Conservation (phyloP, 768 basidiomycete genomes). For the Kondoa subrosea region DNA sequence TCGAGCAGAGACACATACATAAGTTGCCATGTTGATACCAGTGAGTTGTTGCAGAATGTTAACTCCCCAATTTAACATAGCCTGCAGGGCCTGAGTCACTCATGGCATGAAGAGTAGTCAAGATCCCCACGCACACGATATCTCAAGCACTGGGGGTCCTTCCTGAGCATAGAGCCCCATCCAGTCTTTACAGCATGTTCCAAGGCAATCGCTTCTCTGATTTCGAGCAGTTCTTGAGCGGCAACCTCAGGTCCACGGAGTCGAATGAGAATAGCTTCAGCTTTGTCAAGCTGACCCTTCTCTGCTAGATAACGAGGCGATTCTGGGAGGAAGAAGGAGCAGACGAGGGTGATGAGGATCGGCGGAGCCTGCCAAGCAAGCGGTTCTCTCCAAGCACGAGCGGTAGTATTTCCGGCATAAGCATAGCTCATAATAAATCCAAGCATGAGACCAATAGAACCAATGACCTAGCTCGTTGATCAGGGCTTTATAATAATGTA, state of each 20-base stretch:
- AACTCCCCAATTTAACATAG: conserved; percentile 16
- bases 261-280: conserved; percentile 18
- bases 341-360: conserved; percentile 21
- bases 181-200: conserved; percentile 17
- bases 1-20: too few species aligned
- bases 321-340: conserved; percentile 26
- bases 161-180: neutral
- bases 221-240: conserved; percentile 21
- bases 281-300: conserved; percentile 21
- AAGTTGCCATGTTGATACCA: conserved; percentile 26
- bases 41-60: conserved; percentile 21
- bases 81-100: too few species aligned
- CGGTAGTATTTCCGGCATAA: neutral
- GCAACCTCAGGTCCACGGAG: conserved; percentile 23
- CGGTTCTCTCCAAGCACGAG: conserved; percentile 9
- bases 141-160: conserved; percentile 11
- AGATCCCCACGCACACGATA: too few species aligned
- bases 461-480: conserved; percentile 27
- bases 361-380: conserved; percentile 23
- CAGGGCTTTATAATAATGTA: too few species aligned
- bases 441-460: conserved; percentile 7
- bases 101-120: too few species aligned
- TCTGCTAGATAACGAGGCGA: conserved; percentile 26
- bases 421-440: neutral
- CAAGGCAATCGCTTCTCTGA: conserved; percentile 23